Evolutionary conservation across 441 rosid species (phyloP).

Genomic region (Daphne laureola): DNA sequence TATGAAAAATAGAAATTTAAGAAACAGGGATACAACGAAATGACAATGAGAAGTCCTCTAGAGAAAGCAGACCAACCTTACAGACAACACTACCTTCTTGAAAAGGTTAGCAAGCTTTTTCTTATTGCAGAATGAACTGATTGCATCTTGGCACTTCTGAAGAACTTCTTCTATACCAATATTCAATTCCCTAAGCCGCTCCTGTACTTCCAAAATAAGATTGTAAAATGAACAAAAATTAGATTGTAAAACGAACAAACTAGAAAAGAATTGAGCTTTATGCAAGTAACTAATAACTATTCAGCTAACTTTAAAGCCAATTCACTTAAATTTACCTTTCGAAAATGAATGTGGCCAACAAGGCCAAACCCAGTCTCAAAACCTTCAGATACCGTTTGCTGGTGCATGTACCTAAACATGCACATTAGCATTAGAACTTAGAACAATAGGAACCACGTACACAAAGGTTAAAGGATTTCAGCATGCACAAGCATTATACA

Average conservation of each 20-base stretch:
- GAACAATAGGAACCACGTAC: too few species aligned
- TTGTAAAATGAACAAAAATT: constrained; percentile 9
- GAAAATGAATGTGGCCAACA: constrained; percentile 77
- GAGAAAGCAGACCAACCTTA: constrained; percentile 48
- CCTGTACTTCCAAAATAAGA: constrained; percentile 34
- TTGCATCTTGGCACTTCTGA: constrained; percentile 59
- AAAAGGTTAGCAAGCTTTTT: constrained; percentile 41
- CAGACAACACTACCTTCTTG: constrained; percentile 39
- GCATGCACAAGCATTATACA: background rate
- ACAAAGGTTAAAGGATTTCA: background rate
- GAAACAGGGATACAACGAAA: background rate
- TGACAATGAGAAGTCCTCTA: background rate
- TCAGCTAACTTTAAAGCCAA: constrained; percentile 11
- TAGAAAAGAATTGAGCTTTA: constrained; percentile 9
- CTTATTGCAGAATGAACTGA: constrained; percentile 39
- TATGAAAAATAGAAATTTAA: background rate
- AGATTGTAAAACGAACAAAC: constrained; percentile 12
- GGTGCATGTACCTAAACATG: background rate
- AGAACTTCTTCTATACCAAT: constrained; percentile 51
- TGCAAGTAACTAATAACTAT: constrained; percentile 8
- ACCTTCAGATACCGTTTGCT: constrained; percentile 28
- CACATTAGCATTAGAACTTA: background rate
- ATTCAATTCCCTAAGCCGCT: constrained; percentile 46
- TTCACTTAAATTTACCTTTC: constrained; percentile 38
- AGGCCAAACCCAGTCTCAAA: constrained; percentile 39